phyloP scores from a whole-genome alignment of 257 asterid genomes.

The Datura wrightii region DNA sequence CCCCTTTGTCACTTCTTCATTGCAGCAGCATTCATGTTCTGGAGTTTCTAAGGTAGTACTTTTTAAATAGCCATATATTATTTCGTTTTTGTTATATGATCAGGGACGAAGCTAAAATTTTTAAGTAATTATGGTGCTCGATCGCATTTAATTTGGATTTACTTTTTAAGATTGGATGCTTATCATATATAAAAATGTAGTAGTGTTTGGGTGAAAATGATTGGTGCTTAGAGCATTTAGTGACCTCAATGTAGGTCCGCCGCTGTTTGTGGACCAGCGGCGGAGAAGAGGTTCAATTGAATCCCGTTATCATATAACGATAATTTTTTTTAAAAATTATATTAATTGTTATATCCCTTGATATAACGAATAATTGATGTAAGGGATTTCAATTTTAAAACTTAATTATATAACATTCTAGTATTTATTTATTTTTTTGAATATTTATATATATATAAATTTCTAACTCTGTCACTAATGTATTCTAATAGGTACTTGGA shows the following conservation, averaged over 20 bases:
- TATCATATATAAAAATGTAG: neutral
- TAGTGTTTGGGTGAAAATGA: neutral
- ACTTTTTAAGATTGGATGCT: neutral
- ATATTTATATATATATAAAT: neutral
- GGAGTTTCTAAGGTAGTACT: constrained; percentile 38
- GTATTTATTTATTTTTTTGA: neutral
- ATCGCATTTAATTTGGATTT: neutral
- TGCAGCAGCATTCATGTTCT: constrained; percentile 41
- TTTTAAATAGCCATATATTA: neutral
- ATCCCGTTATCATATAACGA: neutral
- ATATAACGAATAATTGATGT: neutral
- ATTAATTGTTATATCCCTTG: neutral
- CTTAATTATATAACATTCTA: neutral
- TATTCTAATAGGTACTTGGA: constrained; percentile 37
- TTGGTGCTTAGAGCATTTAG: neutral
- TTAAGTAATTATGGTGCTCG: neutral
- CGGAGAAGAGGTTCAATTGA: neutral
- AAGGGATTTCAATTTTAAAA: no score
- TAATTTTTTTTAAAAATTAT: neutral
- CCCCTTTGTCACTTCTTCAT: constrained; percentile 34
- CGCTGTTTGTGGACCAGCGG: neutral
- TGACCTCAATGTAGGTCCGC: neutral
- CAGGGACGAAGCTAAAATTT: neutral
- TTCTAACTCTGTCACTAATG: neutral
- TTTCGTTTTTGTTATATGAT: no score